phyloP scores from a whole-genome alignment of 768 basidiomycete genomes.

The Amanita polypyramis region DNA sequence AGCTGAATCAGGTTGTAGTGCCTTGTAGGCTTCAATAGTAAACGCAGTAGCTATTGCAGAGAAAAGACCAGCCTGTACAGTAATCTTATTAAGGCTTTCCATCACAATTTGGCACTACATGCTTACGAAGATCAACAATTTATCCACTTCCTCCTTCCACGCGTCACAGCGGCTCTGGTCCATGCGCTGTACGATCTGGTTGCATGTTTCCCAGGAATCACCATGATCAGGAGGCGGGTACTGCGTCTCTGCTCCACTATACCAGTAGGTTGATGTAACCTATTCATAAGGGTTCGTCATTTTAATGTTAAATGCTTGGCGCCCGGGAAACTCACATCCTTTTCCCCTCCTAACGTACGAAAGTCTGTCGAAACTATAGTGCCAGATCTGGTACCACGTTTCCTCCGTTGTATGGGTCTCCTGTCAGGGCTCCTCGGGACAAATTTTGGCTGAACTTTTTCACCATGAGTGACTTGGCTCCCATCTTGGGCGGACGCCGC shows the following conservation, averaged over 20 bases:
- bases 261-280: not conserved
- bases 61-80: constrained; percentile 15
- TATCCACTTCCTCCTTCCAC: constrained; percentile 13
- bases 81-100: not conserved
- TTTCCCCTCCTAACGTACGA: not conserved
- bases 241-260: not conserved
- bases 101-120: not conserved
- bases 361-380: not conserved
- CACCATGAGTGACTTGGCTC: not conserved
- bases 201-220: constrained; percentile 1
- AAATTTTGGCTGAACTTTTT: not conserved
- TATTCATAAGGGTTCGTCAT: not conserved
- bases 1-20: constrained; percentile 11
- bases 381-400: not conserved
- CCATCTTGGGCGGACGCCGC: not conserved
- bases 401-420: not conserved
- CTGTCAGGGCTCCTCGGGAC: not conserved
- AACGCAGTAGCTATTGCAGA: constrained; percentile 16
- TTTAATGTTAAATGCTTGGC: too few relatives aligned
- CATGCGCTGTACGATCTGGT: not conserved
- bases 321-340: not conserved
- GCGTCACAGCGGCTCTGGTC: constrained; percentile 7
- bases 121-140: constrained; percentile 15
- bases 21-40: constrained; percentile 12
- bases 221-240: not conserved